Percentiles rank a stretch among this genome's conserved stretches.
Conservation (phyloP, 139 green algal species). For the Picochlorum sp. region DNA sequence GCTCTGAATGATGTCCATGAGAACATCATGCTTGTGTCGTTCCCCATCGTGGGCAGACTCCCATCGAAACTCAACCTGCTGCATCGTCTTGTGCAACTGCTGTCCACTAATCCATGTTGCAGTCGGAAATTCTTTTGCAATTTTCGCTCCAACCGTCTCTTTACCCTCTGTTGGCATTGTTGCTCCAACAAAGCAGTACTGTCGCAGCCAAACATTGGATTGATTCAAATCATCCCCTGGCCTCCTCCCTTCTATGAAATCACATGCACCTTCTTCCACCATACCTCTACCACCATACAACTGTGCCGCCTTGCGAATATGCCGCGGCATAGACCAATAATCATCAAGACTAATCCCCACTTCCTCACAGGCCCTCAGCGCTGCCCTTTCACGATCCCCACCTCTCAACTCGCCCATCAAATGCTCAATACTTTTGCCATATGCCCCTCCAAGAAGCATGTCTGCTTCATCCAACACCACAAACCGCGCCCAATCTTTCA, state of each 20-base stretch:
- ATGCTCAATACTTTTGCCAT: constrained; percentile 36
- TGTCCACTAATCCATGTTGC: constrained; percentile 58
- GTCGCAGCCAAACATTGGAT: constrained; percentile 35
- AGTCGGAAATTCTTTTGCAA: constrained; percentile 50
- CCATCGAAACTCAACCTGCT: constrained; percentile 2
- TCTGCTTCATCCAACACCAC: constrained; percentile 95
- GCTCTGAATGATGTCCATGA: not conserved
- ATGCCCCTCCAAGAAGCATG: constrained; percentile 75
- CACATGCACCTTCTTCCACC: constrained; percentile 39
- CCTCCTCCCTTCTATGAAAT: not conserved
- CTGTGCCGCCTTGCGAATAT: constrained; percentile 41
- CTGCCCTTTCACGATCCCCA: constrained; percentile 40
- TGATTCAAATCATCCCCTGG: not conserved
- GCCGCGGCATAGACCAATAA: constrained; percentile 38
- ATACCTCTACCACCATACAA: constrained; percentile 25
- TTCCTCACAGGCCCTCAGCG: constrained; percentile 33
- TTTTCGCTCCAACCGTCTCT: constrained; percentile 44
- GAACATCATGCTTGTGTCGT: not conserved
- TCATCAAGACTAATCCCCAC: constrained; percentile 33
- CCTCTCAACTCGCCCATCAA: constrained; percentile 55
- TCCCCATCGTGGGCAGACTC: not conserved
- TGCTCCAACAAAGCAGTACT: constrained; percentile 91
- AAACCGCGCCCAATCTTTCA: constrained; percentile 35
- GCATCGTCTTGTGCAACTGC: constrained; percentile 57
- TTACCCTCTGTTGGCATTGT: constrained; percentile 73